Evolutionary conservation across 1,139 yeast species (phyloP).

Genomic region (Petasospora rhodanensis): DNA sequence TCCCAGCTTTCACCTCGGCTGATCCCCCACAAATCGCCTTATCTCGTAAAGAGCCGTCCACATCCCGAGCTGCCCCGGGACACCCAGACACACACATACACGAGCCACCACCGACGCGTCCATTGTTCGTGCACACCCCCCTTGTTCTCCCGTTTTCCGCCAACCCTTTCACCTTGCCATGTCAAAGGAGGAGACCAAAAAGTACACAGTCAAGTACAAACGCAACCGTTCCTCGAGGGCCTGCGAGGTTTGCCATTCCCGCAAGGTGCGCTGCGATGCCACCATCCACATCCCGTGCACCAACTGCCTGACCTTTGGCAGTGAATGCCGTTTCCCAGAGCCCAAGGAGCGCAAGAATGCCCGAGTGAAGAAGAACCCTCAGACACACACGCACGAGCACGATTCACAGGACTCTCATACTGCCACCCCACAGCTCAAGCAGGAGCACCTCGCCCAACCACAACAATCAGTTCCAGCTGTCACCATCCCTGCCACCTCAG

Average conservation of each 20-base stretch:
- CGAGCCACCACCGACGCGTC: too few species aligned
- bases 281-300: constrained; percentile 72
- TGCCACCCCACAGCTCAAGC: too few species aligned
- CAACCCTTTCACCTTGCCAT: not conserved
- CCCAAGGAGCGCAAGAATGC: constrained; percentile 36
- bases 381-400: too few species aligned
- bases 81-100: too few species aligned
- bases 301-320: constrained; percentile 71
- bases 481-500: constrained; percentile 2
- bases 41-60: too few species aligned
- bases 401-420: not conserved
- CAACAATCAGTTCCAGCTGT: too few species aligned
- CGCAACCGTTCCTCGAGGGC: constrained; percentile 31
- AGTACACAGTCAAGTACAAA: constrained; percentile 26
- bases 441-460: too few species aligned
- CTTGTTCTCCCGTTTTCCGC: not conserved
- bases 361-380: constrained; percentile 19
- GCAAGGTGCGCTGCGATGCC: constrained; percentile 71
- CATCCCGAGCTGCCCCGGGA: too few species aligned
- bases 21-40: too few species aligned
- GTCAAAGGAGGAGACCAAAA: constrained; percentile 14
- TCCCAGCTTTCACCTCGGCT: too few species aligned
- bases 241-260: constrained; percentile 57
- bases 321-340: constrained; percentile 67
- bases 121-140: not conserved